Evolutionary conservation across 192 early-diverging fungal genomes (phyloP).

Genomic region (Cladochytrium replicatum): DNA sequence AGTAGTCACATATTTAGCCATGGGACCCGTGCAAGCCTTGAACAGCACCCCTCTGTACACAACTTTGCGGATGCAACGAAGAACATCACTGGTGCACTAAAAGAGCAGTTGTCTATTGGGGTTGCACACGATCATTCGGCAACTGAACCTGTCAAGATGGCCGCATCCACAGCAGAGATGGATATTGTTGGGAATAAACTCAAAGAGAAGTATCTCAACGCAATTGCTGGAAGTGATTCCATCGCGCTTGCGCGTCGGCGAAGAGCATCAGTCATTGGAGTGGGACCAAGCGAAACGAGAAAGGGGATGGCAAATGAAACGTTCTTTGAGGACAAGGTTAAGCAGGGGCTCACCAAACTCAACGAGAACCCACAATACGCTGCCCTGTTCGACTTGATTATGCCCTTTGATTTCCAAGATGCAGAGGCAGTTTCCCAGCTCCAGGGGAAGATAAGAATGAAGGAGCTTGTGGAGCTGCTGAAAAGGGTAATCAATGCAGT

Average conservation of each 20-base stretch:
- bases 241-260: no score
- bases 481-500: slow-evolving; percentile 20
- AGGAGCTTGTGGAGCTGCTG: slow-evolving; percentile 31
- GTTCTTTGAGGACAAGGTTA: slow-evolving; percentile 19
- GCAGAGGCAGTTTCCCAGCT: slow-evolving; percentile 9
- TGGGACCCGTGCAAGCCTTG: not conserved
- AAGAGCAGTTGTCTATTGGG: no score
- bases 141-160: no score
- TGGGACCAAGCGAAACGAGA: not conserved
- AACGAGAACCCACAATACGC: slow-evolving; percentile 8
- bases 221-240: no score
- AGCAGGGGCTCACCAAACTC: slow-evolving; percentile 8
- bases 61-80: no score
- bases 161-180: no score
- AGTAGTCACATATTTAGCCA: slow-evolving; percentile 2
- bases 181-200: no score
- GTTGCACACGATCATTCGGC: no score
- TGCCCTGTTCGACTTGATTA: slow-evolving; percentile 22
- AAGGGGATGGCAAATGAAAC: not conserved
- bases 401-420: slow-evolving; percentile 23
- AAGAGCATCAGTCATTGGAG: no score
- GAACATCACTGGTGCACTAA: not conserved
- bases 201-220: no score
- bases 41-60: not conserved
- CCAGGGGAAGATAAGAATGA: slow-evolving; percentile 10